These are phyloP conservation scores for Luvunga scandens DNA, from an alignment of 345 rosid species.

Conservation along the genomic window DNA sequence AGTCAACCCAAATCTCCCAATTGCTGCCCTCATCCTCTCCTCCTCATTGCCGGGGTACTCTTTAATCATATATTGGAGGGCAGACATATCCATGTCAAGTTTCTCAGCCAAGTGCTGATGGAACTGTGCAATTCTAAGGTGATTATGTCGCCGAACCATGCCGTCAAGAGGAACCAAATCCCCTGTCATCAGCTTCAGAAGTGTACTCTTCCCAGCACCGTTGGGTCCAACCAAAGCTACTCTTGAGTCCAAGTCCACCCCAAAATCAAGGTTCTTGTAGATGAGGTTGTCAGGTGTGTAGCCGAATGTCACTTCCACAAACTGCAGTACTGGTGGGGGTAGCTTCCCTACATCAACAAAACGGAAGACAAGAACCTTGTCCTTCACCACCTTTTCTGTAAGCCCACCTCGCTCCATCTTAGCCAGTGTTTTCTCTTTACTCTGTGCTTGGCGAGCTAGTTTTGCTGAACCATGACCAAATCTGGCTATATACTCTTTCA, in stretches of 20 bases:
- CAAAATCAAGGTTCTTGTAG: conserved; percentile 87
- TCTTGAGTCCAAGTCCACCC: conserved; percentile 95
- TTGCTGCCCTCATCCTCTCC: conserved; percentile 91
- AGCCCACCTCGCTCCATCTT: conserved; percentile 99
- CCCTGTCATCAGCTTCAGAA: conserved; percentile 97
- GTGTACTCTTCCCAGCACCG: conserved; percentile 97
- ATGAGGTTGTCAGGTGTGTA: conserved; percentile 80
- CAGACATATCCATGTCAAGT: conserved; percentile 80
- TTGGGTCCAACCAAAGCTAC: conserved; percentile 95
- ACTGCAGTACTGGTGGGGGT: conserved; percentile 98
- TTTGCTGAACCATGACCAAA: conserved; percentile 99
- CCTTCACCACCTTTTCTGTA: conserved; percentile 75
- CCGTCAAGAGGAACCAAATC: conserved; percentile 82
- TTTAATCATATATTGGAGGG: conserved; percentile 76
- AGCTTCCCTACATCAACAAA: conserved; percentile 95
- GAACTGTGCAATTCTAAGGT: conserved; percentile 86
- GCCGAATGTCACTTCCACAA: conserved; percentile 91
- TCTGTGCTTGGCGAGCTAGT: conserved; percentile 98
- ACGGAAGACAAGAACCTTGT: conserved; percentile 79
- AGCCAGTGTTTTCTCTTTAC: conserved; percentile 97
- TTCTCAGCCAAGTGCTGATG: conserved; percentile 98
- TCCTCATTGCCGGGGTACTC: conserved; percentile 96
- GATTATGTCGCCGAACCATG: conserved; percentile 97
- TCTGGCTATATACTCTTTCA: conserved; percentile 99
- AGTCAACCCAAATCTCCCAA: conserved; percentile 84